Base-by-base conservation (phyloP, 2,329 filamentous ascomycete species). In the Xylaria sp. region DNA sequence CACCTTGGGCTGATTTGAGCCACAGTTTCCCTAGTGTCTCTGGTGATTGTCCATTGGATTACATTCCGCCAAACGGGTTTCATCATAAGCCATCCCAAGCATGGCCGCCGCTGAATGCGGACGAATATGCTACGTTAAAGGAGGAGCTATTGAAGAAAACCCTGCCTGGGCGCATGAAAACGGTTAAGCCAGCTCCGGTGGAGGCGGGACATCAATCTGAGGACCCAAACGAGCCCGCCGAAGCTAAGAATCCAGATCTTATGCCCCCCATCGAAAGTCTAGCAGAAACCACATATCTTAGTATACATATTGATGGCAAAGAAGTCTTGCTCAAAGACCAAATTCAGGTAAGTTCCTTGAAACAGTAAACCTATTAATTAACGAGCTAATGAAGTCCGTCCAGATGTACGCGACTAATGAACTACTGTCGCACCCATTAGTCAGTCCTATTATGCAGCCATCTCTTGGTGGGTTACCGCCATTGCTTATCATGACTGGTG, bases 1-100 rank as follows among this genome's bases (percentile, higher is more conserved):
- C 93, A 58, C 96, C 96, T 0, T 99, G 96, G 96, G 94, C 95
- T 9, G 96, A 99, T 78, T 82, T 98, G 61, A 97, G 93, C 0
- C 95, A 98, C 78, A 97, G 94, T 0, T 98, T 98, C 71, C 96
- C 96, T 0, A 97, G 94, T 72, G 87, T 97, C n/a, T 86, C 88
- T 2, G 87, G 84, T 5, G 88, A 93, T 46, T 89, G 88, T 58
- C 87, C 88, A 0, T 80, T 93, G 59, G 96, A 99, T 77, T 98
- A 97, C 74, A 95, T 99, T 39, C 96, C 96, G 4, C 82, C 90
- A 0, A 86, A 91, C 72, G 96, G 96, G 0, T 98, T 99, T 75
- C 90, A 97, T 71, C 94, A 98, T 74, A 93, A 91, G 74, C 96
- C 95, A 0, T 97, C 93, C 0, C 83, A 87, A 63, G 89, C 92